Conservation (phyloP, 2,329 filamentous ascomycete genomes). For the Tympanopsis confertula region DNA sequence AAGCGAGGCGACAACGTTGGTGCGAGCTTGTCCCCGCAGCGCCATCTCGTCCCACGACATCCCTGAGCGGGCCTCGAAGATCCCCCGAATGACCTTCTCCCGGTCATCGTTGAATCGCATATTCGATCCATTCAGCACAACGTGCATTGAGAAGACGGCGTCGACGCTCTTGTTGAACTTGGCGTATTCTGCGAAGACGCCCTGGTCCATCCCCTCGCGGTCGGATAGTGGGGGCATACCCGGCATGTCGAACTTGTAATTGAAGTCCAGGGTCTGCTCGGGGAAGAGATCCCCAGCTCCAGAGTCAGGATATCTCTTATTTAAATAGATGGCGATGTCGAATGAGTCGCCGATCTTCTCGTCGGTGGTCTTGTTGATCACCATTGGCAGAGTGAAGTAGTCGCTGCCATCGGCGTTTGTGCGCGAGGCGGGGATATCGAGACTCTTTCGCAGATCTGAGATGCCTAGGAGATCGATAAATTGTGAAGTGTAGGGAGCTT, state of each 20-base stretch:
- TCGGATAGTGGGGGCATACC: slow-evolving; percentile 21
- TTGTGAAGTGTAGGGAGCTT: slow-evolving; percentile 16
- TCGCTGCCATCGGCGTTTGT: slow-evolving; percentile 42
- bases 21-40: slow-evolving; percentile 23
- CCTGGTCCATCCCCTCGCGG: no score
- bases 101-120: no score
- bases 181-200: slow-evolving; percentile 25
- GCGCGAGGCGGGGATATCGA: slow-evolving; percentile 35
- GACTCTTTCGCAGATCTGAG: slow-evolving; percentile 27
- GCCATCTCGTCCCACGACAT: slow-evolving; percentile 30
- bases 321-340: slow-evolving; percentile 51
- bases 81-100: slow-evolving; percentile 26
- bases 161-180: slow-evolving; percentile 44
- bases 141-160: slow-evolving; percentile 34
- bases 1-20: slow-evolving; percentile 24
- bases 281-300: slow-evolving; percentile 32
- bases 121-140: slow-evolving; percentile 27
- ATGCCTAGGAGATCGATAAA: slow-evolving; percentile 44
- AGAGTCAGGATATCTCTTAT: slow-evolving; percentile 35
- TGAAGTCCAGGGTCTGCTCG: slow-evolving; percentile 25
- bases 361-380: slow-evolving; percentile 30
- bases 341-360: slow-evolving; percentile 46
- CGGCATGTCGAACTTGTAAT: slow-evolving; percentile 12
- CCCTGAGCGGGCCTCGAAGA: slow-evolving; percentile 34
- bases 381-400: slow-evolving; percentile 48